Base-by-base conservation (phyloP, 371 early-diverging fungal species). In the Saksenaea vasiformis region DNA sequence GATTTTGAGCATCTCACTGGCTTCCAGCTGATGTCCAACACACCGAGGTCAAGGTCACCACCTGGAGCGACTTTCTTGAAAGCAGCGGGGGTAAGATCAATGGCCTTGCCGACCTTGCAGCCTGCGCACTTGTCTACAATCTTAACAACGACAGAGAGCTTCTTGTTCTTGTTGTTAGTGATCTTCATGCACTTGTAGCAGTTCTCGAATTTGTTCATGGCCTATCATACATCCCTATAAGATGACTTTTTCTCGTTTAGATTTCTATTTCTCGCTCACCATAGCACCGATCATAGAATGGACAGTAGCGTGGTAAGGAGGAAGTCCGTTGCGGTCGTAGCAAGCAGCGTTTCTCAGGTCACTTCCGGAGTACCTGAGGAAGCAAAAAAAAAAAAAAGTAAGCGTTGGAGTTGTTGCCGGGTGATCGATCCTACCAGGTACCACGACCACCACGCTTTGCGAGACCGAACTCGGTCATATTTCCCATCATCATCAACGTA, bases 181-280 rank as follows among this genome's bases (percentile, higher is more conserved):
- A 82, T 74, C 70, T 82, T 73, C 74, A 82, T 76, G 58, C 82
- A 82, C 66, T 79, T 79, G 70, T 79, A 82, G 64, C 82, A 82
- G 53, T 72, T 56, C 64, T 79, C 82, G 55, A 77, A 77, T n/a
- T 62, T 61, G 43, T 75, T 58, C 82, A 82, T 82, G 39, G 82
- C 79, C 79, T 79, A 56, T 64, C 4, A 37, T n/a, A 19, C 13
- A 56, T 17, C 13, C n/a, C 37, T 56, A 60, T 26, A 5, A 58
- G 39, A 58, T 24, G 34, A 56, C 27, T 34, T 54, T 14, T 14
- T 31, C 10, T 38, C n/a, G 15, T 24, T 22, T 31, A 31, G 31
- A 31, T 31, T 31, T 31, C 7, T 31, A 0, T 47, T 35, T 24
- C 1, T 58, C 10, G 1, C 26, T 70, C 72, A 79, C 79, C 82